Evolutionary conservation across 768 basidiomycete species (phyloP).

Genomic region (Brasilioporus rufonigricans): DNA sequence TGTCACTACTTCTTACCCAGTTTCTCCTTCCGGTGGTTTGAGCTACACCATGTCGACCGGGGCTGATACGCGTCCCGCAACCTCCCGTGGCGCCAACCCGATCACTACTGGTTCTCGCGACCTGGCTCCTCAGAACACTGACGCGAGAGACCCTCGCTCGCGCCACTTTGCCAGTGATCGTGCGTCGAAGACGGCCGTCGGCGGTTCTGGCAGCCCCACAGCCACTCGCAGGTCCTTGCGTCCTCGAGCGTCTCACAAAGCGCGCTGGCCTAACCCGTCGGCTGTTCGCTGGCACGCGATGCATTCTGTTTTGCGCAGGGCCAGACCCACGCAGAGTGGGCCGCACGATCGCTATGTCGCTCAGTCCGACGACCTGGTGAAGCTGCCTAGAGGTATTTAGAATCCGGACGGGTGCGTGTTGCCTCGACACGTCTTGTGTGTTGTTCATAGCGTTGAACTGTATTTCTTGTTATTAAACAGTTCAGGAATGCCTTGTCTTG

Average conservation of each 20-base stretch:
- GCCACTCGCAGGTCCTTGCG: neutral
- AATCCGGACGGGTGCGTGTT: neutral
- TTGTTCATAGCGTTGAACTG: neutral
- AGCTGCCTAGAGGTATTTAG: neutral
- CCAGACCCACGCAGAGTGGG: neutral
- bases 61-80: too few species aligned
- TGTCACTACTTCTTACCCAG: too few species aligned
- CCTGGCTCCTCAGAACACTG: neutral
- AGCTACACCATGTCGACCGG: too few species aligned
- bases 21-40: too few species aligned
- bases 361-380: neutral
- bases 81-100: too few species aligned
- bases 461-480: neutral
- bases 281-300: neutral
- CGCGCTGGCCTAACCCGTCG: neutral
- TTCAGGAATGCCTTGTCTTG: neutral
- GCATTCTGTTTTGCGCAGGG: neutral
- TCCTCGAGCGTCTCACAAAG: neutral
- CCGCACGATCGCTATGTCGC: neutral
- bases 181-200: too few species aligned
- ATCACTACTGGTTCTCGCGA: neutral
- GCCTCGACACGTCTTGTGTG: neutral
- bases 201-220: neutral
- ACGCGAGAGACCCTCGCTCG: neutral
- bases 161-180: too few species aligned